Evolutionary conservation across 2,329 filamentous ascomycete species (phyloP), one percentile per base, ranked within the genome.

Genomic region (Talaromyces amestolkiae): DNA sequence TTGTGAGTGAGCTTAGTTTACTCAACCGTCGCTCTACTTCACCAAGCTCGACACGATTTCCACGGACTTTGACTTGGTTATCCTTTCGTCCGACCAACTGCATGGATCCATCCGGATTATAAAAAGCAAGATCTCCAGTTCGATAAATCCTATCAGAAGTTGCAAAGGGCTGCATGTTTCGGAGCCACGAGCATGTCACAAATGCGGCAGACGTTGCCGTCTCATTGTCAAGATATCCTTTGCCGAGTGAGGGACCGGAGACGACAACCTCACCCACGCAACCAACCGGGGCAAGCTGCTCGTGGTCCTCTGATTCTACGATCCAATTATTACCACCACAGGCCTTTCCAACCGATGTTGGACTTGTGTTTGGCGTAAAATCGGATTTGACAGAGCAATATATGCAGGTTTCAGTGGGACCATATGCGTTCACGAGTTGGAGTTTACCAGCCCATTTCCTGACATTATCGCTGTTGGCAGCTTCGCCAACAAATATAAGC

Each of bases 391-490:
- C 61, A 10, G 61, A 54, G 24, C 45, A 63, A 17, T 53, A 63
- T 9, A 63, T 51, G 24, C 47, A 39, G 13, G 61, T 63, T 58
- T 79, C 78, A 7, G 76, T 75, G 3, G 78, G 77, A 3, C 78
- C 78, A 63, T 80, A 80, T 15, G 69, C 73, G 59, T 77, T 79
- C 63, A 77, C 71, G 27, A 83, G 68, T 10, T 75, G 76, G 0
- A 78, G 74, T 11, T 68, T 70, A 24, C 74, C 73, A 15, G 82
- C 84, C 93, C 93, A 97, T 56, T 83, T 84, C 0, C 84, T 81
- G 47, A 90, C 86, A 0, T 96, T 91, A 35, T 87, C 85, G 39
- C 87, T 85, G 0, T 91, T 93, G 78, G 97, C 84, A 1, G 90
- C 86, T 75, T 84, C 82, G 45, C 82, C 82, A 51, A 80, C 81